Conservation (phyloP, 495 filamentous ascomycete genomes). For the Parathielavia appendiculata region DNA sequence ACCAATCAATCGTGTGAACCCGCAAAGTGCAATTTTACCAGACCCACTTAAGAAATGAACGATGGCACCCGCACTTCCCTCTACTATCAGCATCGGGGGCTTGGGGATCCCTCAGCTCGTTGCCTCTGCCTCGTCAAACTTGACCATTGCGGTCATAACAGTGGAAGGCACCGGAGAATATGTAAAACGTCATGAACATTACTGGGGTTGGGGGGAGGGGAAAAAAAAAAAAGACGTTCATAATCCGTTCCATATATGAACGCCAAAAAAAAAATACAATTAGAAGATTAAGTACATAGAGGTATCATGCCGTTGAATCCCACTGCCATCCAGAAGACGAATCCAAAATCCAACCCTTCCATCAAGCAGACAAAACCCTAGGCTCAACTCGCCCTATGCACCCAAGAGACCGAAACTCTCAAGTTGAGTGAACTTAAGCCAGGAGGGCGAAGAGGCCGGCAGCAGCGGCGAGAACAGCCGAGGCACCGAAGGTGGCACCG, state of each 20-base stretch:
- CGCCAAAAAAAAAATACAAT: constrained; percentile 34
- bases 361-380: constrained; percentile 15
- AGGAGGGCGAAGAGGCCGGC: constrained; percentile 51
- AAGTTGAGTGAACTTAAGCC: constrained; percentile 38
- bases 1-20: constrained; percentile 6
- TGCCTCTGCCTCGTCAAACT: background rate
- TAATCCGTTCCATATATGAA: constrained; percentile 22
- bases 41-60: constrained; percentile 10
- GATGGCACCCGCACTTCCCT: background rate
- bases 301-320: constrained; percentile 31
- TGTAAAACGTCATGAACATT: background rate
- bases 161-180: background rate
- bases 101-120: background rate
- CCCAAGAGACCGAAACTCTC: constrained; percentile 8
- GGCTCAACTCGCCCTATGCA: constrained; percentile 25
- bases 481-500: constrained; percentile 28
- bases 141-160: background rate
- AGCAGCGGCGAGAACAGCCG: constrained; percentile 43
- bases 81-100: background rate
- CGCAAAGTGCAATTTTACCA: constrained; percentile 9
- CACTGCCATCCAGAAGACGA: constrained; percentile 3
- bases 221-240: constrained; percentile 23
- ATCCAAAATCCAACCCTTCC: constrained; percentile 17
- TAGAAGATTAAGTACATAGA: constrained; percentile 45
- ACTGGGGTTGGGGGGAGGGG: too few species aligned